Evolutionary conservation across 2,329 filamentous ascomycete genomes (phyloP).

Genomic region (Ascosphaera apis): DNA sequence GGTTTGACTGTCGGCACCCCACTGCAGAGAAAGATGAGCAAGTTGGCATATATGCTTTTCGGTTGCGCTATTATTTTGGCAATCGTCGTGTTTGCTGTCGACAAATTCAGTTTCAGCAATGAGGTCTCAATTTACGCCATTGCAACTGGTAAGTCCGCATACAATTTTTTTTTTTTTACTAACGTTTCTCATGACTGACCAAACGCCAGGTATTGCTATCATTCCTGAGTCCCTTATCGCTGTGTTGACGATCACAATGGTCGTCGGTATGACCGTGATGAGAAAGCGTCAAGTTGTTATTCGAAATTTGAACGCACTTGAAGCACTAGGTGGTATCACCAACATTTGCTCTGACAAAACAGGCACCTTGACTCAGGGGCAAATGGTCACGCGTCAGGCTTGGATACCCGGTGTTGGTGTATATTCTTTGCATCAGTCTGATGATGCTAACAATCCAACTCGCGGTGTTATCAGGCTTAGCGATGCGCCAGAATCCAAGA

Average conservation of each 20-base stretch:
- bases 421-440: constrained; percentile 28
- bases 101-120: constrained; percentile 30
- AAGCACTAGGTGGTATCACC: constrained; percentile 33
- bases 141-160: constrained; percentile 20
- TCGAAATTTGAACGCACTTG: constrained; percentile 29
- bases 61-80: constrained; percentile 40
- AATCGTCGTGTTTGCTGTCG: constrained; percentile 39
- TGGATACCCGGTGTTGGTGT: constrained; percentile 32
- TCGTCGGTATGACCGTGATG: constrained; percentile 32
- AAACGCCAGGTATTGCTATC: constrained; percentile 26
- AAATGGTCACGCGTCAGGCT: constrained; percentile 36
- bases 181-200: constrained; percentile 1
- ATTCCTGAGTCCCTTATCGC: constrained; percentile 41
- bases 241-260: constrained; percentile 38
- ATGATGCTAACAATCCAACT: constrained; percentile 32
- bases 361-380: constrained; percentile 30
- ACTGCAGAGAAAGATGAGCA: constrained; percentile 62
- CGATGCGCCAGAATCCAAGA: constrained; percentile 11
- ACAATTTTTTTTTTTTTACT: not conserved
- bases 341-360: constrained; percentile 37
- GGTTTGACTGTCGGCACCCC: constrained; percentile 52
- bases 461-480: constrained; percentile 23
- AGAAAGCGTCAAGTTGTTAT: constrained; percentile 30
- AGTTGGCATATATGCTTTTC: constrained; percentile 64
- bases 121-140: constrained; percentile 38